Base-by-base conservation (phyloP, 2,329 filamentous ascomycete species). In the Colletotrichum sp. region DNA sequence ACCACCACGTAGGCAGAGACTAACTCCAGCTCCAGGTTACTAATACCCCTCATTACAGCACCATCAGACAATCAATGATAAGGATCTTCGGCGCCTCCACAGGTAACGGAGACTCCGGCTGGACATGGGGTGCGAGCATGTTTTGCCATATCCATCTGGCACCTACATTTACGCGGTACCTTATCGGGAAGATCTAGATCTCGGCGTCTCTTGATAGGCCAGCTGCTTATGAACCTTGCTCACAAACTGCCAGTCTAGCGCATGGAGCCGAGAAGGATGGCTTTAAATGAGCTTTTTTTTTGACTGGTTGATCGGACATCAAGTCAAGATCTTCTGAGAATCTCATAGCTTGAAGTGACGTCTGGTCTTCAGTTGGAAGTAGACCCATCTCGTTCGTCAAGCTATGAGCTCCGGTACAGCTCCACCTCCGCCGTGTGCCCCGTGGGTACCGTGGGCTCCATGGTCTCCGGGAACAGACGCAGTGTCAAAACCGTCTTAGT, bases 311-410 rank as follows among this genome's bases (percentile, higher is more conserved):
- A 21, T 8, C 43, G 43, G 6, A 48, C 2, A 10, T 21, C n/a
- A 48, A 13, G 43, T 48, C 43, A 12, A 48, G 0, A 21, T 21
- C 43, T 21, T 48, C 1, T 18, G 0, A 1, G n/a, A 12, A 12
- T 1, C 6, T 48, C 43, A 48, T 8, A 48, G 58, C 58, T 32
- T 61, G n/a, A 2, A 8, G 3, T 32, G 18, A 32, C n/a, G 30
- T 30, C 30, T 61, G 18, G 28, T 61, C 28, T 21, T 24, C 30
- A 32, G 58, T 32, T 36, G 32, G 32, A 32, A 32, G 32, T 32
- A 32, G 32, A 32, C 32, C 32, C 32, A 32, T 32, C 32, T 6
- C 32, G 32, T 32, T 32, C 32, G 32, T 1, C 32, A 32, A 32
- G 32, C 32, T 32, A 32, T 32, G 32, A 12, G 32, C 32, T 32